These are phyloP conservation scores for Chytridium lagenaria DNA, from an alignment of 371 early-diverging fungal genomes.

Conservation along the genomic window DNA sequence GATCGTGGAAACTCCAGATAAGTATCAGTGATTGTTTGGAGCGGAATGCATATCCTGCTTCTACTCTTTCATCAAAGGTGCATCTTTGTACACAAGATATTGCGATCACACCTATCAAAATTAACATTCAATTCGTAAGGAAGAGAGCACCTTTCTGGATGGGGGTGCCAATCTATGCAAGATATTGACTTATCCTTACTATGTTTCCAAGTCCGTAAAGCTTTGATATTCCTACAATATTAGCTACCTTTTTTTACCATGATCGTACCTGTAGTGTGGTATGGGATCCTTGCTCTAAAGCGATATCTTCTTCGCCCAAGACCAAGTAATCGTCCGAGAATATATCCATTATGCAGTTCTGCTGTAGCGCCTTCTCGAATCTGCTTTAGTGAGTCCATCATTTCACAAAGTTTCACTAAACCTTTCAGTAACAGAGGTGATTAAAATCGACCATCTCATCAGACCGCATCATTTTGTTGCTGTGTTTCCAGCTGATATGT, in stretches of 20 bases:
- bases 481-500: conserved; percentile 35
- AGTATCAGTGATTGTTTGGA: conserved; percentile 53
- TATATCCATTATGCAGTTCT: conserved; percentile 59
- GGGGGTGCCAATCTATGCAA: conserved; percentile 65
- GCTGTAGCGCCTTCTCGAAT: conserved; percentile 58
- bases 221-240: conserved; percentile 63
- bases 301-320: conserved; percentile 61
- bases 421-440: conserved; percentile 42
- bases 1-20: conserved; percentile 66
- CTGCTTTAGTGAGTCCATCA: conserved; percentile 20
- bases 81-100: conserved; percentile 56
- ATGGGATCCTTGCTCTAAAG: conserved; percentile 59
- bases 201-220: conserved; percentile 62
- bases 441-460: conserved; percentile 49
- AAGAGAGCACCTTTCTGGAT: conserved; percentile 53
- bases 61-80: conserved; percentile 59
- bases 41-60: conserved; percentile 45
- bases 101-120: conserved; percentile 51
- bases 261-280: conserved; percentile 49
- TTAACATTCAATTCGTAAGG: neutral
- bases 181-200: conserved; percentile 62
- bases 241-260: too few species aligned
- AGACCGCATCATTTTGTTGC: conserved; percentile 33
- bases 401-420: conserved; percentile 17
- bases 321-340: conserved; percentile 56